phyloP scores from a whole-genome alignment of 2,329 filamentous ascomycete genomes.

The Emericellopsis cladophorae region DNA sequence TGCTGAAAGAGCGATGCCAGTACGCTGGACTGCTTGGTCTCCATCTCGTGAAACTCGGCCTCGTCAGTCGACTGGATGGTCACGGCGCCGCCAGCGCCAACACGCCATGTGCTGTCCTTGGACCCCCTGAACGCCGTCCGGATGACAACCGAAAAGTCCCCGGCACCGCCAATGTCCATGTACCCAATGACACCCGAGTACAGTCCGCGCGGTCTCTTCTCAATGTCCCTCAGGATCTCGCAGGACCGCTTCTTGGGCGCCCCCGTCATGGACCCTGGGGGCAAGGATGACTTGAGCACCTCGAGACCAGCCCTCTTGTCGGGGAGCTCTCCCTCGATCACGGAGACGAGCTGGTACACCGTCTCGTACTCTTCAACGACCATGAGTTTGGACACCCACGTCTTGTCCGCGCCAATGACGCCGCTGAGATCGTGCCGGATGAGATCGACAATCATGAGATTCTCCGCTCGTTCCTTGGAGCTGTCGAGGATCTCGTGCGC shows the following conservation, averaged over 20 bases:
- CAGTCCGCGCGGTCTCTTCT: constrained; percentile 40
- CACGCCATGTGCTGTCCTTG: constrained; percentile 31
- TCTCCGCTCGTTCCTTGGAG: constrained; percentile 61
- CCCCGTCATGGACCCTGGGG: constrained; percentile 65
- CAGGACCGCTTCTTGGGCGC: constrained; percentile 63
- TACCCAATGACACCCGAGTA: constrained; percentile 62
- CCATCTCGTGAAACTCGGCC: constrained; percentile 60
- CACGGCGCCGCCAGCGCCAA: constrained; percentile 62
- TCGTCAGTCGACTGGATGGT: constrained; percentile 50
- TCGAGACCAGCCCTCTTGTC: constrained; percentile 31
- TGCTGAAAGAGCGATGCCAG: constrained; percentile 1
- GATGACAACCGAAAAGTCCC: constrained; percentile 61
- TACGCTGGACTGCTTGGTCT: constrained; percentile 25
- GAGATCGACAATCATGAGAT: constrained; percentile 68
- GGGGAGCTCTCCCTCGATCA: constrained; percentile 29
- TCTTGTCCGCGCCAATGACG: constrained; percentile 43
- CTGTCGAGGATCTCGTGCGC: constrained; percentile 16
- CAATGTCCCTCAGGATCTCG: constrained; percentile 48
- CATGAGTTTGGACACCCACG: constrained; percentile 51
- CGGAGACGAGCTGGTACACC: constrained; percentile 58
- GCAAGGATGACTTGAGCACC: constrained; percentile 48
- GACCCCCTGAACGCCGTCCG: constrained; percentile 42
- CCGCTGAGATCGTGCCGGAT: constrained; percentile 61
- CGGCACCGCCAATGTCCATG: constrained; percentile 55
- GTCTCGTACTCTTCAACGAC: constrained; percentile 59